These are phyloP conservation scores for Talaromyces sp. DNA, from an alignment of 2,329 filamentous ascomycete genomes.

Conservation along the genomic window DNA sequence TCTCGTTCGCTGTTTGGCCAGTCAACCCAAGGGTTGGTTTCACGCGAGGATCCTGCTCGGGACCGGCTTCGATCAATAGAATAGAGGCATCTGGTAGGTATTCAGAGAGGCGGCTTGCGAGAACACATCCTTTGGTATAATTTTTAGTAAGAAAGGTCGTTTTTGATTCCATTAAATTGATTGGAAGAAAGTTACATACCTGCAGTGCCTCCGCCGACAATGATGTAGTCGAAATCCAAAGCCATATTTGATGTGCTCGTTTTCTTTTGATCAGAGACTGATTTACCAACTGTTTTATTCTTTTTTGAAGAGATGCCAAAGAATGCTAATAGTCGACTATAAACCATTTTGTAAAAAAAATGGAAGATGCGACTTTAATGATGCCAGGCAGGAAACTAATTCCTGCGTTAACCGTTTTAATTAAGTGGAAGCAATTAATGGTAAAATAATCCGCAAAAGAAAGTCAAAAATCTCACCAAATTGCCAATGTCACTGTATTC, in stretches of 20 bases:
- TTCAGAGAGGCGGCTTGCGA: neutral
- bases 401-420: neutral
- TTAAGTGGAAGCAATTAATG: neutral
- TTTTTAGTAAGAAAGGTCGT: neutral
- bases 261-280: neutral
- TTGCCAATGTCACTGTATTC: neutral
- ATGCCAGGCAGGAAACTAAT: too few relatives aligned
- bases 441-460: neutral
- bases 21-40: neutral
- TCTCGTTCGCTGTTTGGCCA: constrained; percentile 1
- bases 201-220: neutral
- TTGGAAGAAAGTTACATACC: neutral
- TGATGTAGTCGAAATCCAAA: neutral
- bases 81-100: neutral
- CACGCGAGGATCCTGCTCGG: neutral
- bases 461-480: neutral
- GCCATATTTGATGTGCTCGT: neutral
- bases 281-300: neutral
- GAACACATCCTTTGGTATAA: neutral
- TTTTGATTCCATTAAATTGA: neutral
- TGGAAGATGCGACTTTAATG: neutral
- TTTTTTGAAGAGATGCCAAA: neutral
- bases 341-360: neutral
- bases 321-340: neutral
- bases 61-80: neutral